A percentile compares a stretch with the other conserved stretches of the same genome.
phyloP scores from a whole-genome alignment of 2,329 filamentous ascomycete species.

The Epichloe typhina region DNA sequence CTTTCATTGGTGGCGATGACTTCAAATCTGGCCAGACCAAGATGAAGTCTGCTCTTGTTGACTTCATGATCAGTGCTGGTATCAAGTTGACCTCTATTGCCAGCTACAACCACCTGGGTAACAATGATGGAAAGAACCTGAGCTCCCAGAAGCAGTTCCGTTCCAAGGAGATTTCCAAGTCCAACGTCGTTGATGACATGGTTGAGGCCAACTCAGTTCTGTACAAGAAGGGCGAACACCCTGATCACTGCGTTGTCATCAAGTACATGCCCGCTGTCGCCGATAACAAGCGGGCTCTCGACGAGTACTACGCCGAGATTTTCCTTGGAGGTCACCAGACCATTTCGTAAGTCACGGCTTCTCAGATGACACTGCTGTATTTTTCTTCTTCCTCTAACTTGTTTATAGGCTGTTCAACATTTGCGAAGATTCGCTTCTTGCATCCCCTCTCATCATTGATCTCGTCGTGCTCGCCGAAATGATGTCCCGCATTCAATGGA shows the following conservation, averaged over 20 bases:
- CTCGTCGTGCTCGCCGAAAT: slow-evolving; percentile 87
- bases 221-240: slow-evolving; percentile 86
- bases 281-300: slow-evolving; percentile 96
- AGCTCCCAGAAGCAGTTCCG: slow-evolving; percentile 97
- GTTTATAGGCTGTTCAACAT: slow-evolving; percentile 84
- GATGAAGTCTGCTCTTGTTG: slow-evolving; percentile 98
- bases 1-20: slow-evolving; percentile 95
- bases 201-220: slow-evolving; percentile 87
- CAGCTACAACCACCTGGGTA: slow-evolving; percentile 97
- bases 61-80: slow-evolving; percentile 96
- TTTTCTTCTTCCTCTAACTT: slow-evolving; percentile 8
- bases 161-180: slow-evolving; percentile 99
- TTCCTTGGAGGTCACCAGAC: slow-evolving; percentile 98
- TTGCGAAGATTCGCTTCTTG: slow-evolving; percentile 94
- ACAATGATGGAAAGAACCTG: slow-evolving; percentile 98
- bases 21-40: slow-evolving; percentile 99
- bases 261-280: slow-evolving; percentile 99
- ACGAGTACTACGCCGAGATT: slow-evolving; percentile 99
- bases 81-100: slow-evolving; percentile 98
- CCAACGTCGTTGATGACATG: slow-evolving; percentile 99
- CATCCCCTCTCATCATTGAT: slow-evolving; percentile 94
- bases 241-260: slow-evolving; percentile 97
- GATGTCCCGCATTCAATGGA: slow-evolving; percentile 98
- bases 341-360: slow-evolving; percentile 51
- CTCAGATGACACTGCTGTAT: neutral